Base-by-base conservation (phyloP, 2,329 filamentous ascomycete genomes). In the Xylaria digitata region DNA sequence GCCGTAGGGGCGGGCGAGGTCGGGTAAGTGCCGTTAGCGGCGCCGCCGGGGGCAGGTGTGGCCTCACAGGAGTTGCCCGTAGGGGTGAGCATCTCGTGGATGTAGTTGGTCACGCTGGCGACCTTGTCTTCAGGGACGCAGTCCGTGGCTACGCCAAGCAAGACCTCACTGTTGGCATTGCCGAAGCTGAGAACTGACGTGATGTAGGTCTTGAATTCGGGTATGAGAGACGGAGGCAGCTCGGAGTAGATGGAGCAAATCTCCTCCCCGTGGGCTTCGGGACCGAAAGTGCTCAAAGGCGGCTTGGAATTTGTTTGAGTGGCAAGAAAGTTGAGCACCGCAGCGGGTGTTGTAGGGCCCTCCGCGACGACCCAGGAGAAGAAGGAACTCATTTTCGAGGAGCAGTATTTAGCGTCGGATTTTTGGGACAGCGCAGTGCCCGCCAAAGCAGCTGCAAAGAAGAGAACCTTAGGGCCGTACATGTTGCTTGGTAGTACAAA, bases 51-150 rank as follows among this genome's bases (percentile, higher is more conserved):
- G 37, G 61, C n/a, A 15, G 65, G 49, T 1, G 65, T 67, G 26
- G 40, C 8, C 11, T 54, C 17, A 23, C 61, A 67, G 26, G 26
- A 11, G 45, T 63, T n/a, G 32, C 56, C 65, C 19, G 61, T 64
- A 21, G 55, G 49, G n/a, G 65, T 64, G 49, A 67, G 49, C 65
- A 67, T 67, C 3, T 9, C 19, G 50, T 64, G 19, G 45, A 67
- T 64, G 52, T 67, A 67, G 50, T 19, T 34, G 13, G 61, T 67
- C 6, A 67, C 52, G 65, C 65, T 67, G n/a, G 65, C 65, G 55
- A 67, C 37, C 43, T 61, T 15, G 1, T 64, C 55, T 17, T 45
- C n/a, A 23, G 65, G 65, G 2, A 19, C 65, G 55, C 65, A 67
- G 55, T 56, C 40, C 5, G 65, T 57, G 23, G 65, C 65, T 5